phyloP scores from a whole-genome alignment of 345 rosid species.

The Melastoma malabathricum region DNA sequence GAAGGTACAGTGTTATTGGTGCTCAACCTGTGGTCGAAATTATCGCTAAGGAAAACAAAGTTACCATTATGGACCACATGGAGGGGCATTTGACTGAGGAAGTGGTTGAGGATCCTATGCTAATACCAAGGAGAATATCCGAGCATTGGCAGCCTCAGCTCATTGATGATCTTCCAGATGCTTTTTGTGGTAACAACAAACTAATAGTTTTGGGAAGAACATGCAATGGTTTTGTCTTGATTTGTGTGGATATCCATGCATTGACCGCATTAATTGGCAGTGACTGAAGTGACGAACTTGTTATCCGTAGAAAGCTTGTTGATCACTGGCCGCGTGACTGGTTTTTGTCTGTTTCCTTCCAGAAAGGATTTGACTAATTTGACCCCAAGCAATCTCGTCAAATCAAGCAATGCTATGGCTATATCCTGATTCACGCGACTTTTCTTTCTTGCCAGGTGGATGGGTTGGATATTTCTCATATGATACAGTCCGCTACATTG shows the following conservation, averaged over 20 bases:
- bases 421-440: not conserved
- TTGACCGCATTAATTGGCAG: not conserved
- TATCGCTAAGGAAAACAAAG: slow-evolving; percentile 62
- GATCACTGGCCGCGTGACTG: too few relatives aligned
- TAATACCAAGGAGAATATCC: slow-evolving; percentile 45
- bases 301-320: too few relatives aligned
- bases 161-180: slow-evolving; percentile 60
- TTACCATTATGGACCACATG: slow-evolving; percentile 58
- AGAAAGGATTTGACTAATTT: too few relatives aligned
- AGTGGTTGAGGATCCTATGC: slow-evolving; percentile 67
- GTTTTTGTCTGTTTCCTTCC: too few relatives aligned
- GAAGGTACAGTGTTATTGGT: slow-evolving; percentile 73
- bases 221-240: not conserved
- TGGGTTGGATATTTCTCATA: slow-evolving; percentile 97
- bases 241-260: not conserved
- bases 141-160: slow-evolving; percentile 72
- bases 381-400: too few relatives aligned
- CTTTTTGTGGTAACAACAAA: slow-evolving; percentile 56
- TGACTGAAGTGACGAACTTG: too few relatives aligned
- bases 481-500: slow-evolving; percentile 80
- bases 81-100: slow-evolving; percentile 42
- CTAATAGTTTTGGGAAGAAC: not conserved
- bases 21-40: slow-evolving; percentile 72
- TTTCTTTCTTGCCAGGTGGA: slow-evolving; percentile 74
- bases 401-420: too few relatives aligned